Base-by-base conservation (phyloP, 202 grass and related monocot species). In the Panicum virgatum region DNA sequence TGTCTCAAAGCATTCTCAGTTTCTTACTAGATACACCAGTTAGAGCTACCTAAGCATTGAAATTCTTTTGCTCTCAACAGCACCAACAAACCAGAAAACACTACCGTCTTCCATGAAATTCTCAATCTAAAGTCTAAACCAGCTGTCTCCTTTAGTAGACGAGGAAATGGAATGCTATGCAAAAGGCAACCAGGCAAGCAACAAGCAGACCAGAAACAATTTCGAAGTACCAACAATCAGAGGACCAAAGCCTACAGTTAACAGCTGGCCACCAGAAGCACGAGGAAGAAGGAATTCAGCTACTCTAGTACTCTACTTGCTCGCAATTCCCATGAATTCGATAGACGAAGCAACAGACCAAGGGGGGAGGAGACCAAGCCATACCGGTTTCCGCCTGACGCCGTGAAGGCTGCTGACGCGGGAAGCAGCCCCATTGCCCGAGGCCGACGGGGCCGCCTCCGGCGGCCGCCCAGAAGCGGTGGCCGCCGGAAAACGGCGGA, bases 371-470 rank as follows among this genome's bases (percentile, higher is more conserved):
- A 80, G 74, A 83, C 36, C 40, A 82, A 90, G 34, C 53, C 79
- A 40, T 96, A 96, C 90, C 72, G 90, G 75, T 58, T 82, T 90
- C 60, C 69, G 92, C 66, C 32, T 87, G 67, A 89, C 80, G 14
- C 62, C 64, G 15, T 84, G 77, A 67, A 92, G 89, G 62, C 72
- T 89, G 89, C 84, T 88, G 56, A 86, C 6, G 39, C 84, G 73
- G 26, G 80, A 25, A 13, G 83, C 45, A 39, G 73, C 82, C 26
- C 85, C 83, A 46, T 79, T 76, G 75, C 80, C 80, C 15, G 75
- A 52, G 27, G 27, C 69, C 14, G 69, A 83, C 25, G 80, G 44
- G 26, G 85, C 66, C 61, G 72, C 69, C 60, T 59, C 62, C 34
- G 18, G 30, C 37, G 37, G 18, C 30, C 50, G 66, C 40, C 40